Base-by-base conservation (phyloP, 257 asterid genomes). In the Ajuga chamaepitys region DNA sequence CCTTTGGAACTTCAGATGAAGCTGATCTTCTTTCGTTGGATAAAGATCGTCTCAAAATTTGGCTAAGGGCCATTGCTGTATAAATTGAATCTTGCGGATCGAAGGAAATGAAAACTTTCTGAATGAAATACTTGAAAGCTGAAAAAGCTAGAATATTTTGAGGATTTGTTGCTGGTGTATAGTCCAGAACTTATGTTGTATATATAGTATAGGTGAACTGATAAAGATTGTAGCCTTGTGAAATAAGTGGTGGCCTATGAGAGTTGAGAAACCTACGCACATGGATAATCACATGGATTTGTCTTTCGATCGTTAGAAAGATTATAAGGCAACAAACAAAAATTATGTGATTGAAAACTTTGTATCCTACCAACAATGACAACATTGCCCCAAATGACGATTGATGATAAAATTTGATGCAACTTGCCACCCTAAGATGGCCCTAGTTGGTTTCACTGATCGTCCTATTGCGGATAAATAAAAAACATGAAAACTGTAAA, bases 201-300 rank as follows among this genome's bases (percentile, higher is more conserved):
- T 75, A 70, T 51, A 72, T 25, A 64, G 55, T n/a, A n/a, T 54
- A 64, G 55, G 24, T 25, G 14, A 34, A 34, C 20, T 5, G 22
- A 24, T 3, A 26, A 14, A 32, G 10, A 41, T n/a, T n/a, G n/a
- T 30, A 1, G 7, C 37, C 4, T 30, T 30, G 0, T 5, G 37
- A 30, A 30, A 30, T 30, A 46, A 28, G 64, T 16, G 17, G 5
- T 47, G 38, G 40, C 22, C 25, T n/a, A n/a, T 30, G n/a, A 34
- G 11, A 42, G 9, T 73, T 50, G 59, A 22, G 46, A 59, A 63
- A n/a, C n/a, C n/a, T n/a, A 22, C 25, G 34, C 34, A 38, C 38
- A 59, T 40, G 28, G 56, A 56, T 14, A 40, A 48, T 52, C 75
- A 70, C 77, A 70, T 70, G 77, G 70, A 48, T 54, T 48, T 55